These are phyloP conservation scores for Tylopilus cervinicoccineus DNA, from an alignment of 768 basidiomycete genomes.

Conservation along the genomic window DNA sequence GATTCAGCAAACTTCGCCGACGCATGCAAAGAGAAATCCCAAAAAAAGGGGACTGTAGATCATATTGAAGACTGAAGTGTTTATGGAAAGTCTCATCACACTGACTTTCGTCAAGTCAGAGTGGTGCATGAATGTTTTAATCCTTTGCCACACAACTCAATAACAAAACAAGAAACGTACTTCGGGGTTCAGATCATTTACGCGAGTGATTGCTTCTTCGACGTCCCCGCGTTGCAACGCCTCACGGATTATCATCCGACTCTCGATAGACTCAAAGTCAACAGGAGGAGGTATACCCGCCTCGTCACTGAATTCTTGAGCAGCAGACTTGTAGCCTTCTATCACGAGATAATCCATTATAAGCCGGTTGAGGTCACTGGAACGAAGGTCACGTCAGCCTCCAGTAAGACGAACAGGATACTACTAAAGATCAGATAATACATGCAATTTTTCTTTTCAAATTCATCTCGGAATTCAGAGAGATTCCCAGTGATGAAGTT, in stretches of 20 bases:
- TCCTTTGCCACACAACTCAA: slow-evolving; percentile 52
- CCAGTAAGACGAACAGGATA: slow-evolving; percentile 24
- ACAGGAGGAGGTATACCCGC: slow-evolving; percentile 72
- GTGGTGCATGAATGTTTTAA: slow-evolving; percentile 99
- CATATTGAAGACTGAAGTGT: slow-evolving; percentile 99
- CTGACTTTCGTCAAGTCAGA: slow-evolving; percentile 70
- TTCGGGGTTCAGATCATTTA: slow-evolving; percentile 96
- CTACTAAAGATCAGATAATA: slow-evolving; percentile 77
- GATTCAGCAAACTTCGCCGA: slow-evolving; percentile 13
- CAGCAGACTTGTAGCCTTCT: slow-evolving; percentile 95
- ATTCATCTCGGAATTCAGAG: slow-evolving; percentile 82
- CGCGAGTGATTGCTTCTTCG: slow-evolving; percentile 90
- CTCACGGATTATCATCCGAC: slow-evolving; percentile 90
- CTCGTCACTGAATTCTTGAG: slow-evolving; percentile 91
- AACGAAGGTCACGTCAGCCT: slow-evolving; percentile 20
- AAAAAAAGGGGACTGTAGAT: slow-evolving; percentile 31
- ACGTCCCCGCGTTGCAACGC: slow-evolving; percentile 93
- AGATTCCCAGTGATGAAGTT: slow-evolving; percentile 95
- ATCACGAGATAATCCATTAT: slow-evolving; percentile 98
- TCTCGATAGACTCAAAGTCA: slow-evolving; percentile 90
- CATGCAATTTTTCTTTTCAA: slow-evolving; percentile 67
- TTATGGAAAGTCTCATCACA: slow-evolving; percentile 83
- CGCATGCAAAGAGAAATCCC: not conserved
- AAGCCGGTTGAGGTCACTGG: slow-evolving; percentile 88
- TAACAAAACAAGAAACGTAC: slow-evolving; percentile 47